These are phyloP conservation scores for Fragaria iinumae DNA, from an alignment of 306 rosid species.

Conservation along the genomic window DNA sequence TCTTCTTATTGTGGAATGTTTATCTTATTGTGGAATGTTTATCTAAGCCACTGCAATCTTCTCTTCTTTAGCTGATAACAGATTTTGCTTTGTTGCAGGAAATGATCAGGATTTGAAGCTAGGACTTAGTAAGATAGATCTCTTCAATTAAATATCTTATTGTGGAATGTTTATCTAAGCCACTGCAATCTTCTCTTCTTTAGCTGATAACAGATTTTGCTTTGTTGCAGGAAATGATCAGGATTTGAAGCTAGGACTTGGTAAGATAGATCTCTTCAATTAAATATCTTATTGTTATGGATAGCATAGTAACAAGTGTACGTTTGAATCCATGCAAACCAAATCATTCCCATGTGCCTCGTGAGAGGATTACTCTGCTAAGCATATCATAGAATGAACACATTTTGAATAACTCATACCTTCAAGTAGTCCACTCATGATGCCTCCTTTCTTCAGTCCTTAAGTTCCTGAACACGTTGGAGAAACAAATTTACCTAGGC, in stretches of 20 bases:
- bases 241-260: slow-evolving; percentile 32
- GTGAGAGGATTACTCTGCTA: neutral
- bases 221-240: slow-evolving; percentile 26
- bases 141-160: neutral
- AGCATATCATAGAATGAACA: neutral
- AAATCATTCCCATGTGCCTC: neutral
- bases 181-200: neutral
- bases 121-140: slow-evolving; percentile 42
- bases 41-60: neutral
- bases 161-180: neutral
- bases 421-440: neutral
- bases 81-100: slow-evolving; percentile 32
- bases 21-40: neutral
- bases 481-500: neutral
- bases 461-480: neutral
- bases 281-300: neutral
- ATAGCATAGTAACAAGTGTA: neutral
- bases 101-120: neutral
- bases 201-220: slow-evolving; percentile 12
- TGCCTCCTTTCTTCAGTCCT: neutral
- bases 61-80: slow-evolving; percentile 6
- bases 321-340: neutral
- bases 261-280: slow-evolving; percentile 28
- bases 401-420: neutral
- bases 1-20: neutral